Evolutionary conservation across 371 early-diverging fungal genomes (phyloP).

Genomic region (Fennellomyces sp.): DNA sequence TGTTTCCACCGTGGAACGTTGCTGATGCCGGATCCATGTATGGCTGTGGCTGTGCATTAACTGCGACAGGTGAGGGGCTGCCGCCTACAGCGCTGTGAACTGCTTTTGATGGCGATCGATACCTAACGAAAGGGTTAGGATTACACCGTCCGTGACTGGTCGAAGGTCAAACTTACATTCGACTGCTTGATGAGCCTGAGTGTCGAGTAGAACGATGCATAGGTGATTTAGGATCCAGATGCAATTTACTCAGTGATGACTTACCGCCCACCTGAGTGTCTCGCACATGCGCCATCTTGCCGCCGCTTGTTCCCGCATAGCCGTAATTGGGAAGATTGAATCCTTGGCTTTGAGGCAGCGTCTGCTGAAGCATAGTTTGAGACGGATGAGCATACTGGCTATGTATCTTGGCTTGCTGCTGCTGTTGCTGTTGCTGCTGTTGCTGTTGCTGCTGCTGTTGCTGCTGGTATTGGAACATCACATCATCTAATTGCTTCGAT

Average conservation of each 20-base stretch:
- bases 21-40: neutral
- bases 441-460: conserved; percentile 35
- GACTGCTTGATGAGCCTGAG: conserved; percentile 20
- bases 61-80: neutral
- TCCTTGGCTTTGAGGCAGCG: conserved; percentile 27
- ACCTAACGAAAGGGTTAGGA: conserved; percentile 4
- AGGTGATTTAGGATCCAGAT: neutral
- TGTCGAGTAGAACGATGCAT: neutral
- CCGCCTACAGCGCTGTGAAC: neutral
- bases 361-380: conserved; percentile 15
- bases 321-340: conserved; percentile 27
- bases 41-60: conserved; percentile 1
- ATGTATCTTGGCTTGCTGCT: conserved; percentile 17
- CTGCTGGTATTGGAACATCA: conserved; percentile 55
- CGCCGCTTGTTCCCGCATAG: conserved; percentile 34
- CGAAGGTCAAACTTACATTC: conserved; percentile 33
- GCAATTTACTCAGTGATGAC: conserved; percentile 22
- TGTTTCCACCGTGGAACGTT: neutral
- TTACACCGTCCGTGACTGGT: conserved; percentile 34
- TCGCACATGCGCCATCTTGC: conserved; percentile 35
- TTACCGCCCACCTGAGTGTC: conserved; percentile 41
- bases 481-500: conserved; percentile 52
- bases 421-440: conserved; percentile 24
- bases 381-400: conserved; percentile 16
- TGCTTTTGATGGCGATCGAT: neutral